phyloP scores from a whole-genome alignment of 129 eudicot species.

The Flaveria linearis region DNA sequence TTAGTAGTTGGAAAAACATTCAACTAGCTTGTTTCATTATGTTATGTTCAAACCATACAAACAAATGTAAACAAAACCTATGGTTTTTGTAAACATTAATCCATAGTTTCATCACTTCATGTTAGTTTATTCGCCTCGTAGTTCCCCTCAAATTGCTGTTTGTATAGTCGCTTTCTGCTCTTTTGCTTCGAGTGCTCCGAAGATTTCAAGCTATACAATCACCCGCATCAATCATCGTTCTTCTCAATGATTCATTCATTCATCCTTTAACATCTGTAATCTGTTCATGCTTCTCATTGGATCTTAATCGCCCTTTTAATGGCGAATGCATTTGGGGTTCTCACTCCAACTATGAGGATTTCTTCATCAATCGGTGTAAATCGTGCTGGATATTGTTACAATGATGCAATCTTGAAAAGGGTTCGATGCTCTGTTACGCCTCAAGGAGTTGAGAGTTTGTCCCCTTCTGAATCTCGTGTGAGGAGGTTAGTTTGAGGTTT shows the following conservation, averaged over 20 bases:
- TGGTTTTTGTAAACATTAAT: no score
- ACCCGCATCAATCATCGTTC: constrained; percentile 6
- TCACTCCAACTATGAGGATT: constrained; percentile 47
- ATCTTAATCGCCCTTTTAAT: constrained; percentile 24
- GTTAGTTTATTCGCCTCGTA: constrained; percentile 28
- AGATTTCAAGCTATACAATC: constrained; percentile 8
- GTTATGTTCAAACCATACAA: no score
- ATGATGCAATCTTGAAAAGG: constrained; percentile 36
- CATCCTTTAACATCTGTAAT: background rate
- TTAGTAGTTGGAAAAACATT: no score
- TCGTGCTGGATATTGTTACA: background rate
- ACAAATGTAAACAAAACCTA: no score
- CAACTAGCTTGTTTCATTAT: no score
- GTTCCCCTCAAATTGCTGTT: constrained; percentile 39
- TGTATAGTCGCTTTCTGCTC: constrained; percentile 30
- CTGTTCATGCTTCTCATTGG: constrained; percentile 14
- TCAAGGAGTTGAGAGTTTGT: constrained; percentile 48
- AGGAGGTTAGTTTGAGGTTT: constrained; percentile 41
- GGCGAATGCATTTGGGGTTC: constrained; percentile 68
- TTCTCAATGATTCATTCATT: constrained; percentile 16
- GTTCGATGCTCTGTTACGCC: constrained; percentile 42
- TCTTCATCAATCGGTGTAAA: constrained; percentile 40
- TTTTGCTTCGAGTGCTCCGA: constrained; percentile 45
- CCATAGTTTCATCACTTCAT: no score
- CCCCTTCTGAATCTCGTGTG: constrained; percentile 50